Conservation (phyloP, 495 filamentous ascomycete species). For the Xylaria intraflava region DNA sequence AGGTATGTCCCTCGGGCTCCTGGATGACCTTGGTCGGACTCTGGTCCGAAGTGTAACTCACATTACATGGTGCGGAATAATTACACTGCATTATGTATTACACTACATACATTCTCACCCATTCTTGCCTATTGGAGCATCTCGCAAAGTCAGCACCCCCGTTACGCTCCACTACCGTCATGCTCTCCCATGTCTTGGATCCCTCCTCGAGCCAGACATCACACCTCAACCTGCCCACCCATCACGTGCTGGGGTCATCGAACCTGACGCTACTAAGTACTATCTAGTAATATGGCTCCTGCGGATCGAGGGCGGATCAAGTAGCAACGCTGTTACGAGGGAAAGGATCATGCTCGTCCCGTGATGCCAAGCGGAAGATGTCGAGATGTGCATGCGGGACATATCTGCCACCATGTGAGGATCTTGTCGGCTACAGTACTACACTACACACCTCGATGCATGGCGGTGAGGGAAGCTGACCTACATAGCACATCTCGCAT, state of each 20-base stretch:
- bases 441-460: conserved; percentile 4
- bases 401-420: not conserved
- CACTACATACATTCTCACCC: no score
- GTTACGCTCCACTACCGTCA: not conserved
- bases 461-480: conserved; percentile 14
- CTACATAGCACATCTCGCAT: not conserved
- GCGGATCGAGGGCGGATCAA: no score
- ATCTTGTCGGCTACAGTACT: not conserved
- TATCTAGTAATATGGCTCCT: not conserved
- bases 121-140: not conserved
- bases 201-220: not conserved
- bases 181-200: not conserved
- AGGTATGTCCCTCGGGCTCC: not conserved
- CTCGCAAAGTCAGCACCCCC: not conserved
- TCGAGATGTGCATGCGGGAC: not conserved
- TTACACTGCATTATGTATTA: no score
- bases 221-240: not conserved
- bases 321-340: not conserved
- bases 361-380: not conserved
- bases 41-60: no score
- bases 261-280: not conserved
- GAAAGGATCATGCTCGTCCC: not conserved
- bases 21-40: not conserved
- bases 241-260: conserved; percentile 5
- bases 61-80: no score